Base-by-base conservation (phyloP, 345 rosid genomes). In the Boechera stricta region DNA sequence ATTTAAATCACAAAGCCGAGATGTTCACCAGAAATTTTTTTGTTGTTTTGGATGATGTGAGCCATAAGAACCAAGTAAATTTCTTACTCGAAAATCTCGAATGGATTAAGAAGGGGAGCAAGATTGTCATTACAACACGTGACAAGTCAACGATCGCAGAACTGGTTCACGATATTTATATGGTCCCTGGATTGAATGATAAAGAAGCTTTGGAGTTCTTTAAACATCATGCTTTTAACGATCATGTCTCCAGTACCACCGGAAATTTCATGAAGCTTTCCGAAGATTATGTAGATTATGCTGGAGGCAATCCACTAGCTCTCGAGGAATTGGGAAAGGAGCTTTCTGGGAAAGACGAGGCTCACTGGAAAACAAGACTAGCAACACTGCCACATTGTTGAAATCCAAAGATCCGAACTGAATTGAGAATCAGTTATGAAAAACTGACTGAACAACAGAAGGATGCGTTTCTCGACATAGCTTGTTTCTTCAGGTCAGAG, bases 381-480 rank as follows among this genome's bases (percentile, higher is more conserved):
- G 58, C 32, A 0, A 64, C 53, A 10, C 13, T 71, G 15, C 49
- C 58, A 64, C 45, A 10, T 26, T 31, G 48, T 48, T 59, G 71
- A 33, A 18, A 64, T 26, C 16, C 6, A 1, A 47, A 64, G 6
- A 68, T 84, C 11, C 21, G 0, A 2, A 21, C 28, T 0, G 41
- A 45, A 1, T 33, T 81, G 4, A 69, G n/a, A 47, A 67, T 78
- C 36, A 78, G 85, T 29, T 81, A 52, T 15, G 69, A 84, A 16
- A 63, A 65, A 12, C 45, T 84, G 4, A 29, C 24, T 8, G 54
- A 58, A 7, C 5, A 51, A 5, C 47, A 64, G 13, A 64, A 76
- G 33, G 39, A 29, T 1, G 47, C 69, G 2, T 85, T 85, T 78
- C 72, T 80, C 3, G 84, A 82, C 47, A 76, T 85, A 31, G 81